Evolutionary conservation across 495 filamentous ascomycete species (phyloP), one percentile per base, ranked within the genome.

Genomic region (Penicillium taxi): DNA sequence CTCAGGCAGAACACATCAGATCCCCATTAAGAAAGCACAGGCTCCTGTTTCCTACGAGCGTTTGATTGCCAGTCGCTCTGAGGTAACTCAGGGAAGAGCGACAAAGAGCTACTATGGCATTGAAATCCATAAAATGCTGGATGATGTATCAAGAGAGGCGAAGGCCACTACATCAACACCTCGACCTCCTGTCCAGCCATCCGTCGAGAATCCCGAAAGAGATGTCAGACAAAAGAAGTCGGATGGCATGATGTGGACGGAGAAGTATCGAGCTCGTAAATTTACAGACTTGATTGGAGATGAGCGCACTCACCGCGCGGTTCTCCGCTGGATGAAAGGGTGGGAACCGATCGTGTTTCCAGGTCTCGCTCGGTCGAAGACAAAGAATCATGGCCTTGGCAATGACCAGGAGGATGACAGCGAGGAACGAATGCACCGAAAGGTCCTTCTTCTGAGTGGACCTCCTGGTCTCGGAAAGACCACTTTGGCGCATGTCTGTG

Each of bases 261-360:
- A 91, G 51, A 93, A 90, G 48, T 94, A 98, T 55, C 81, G 91
- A 13, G 90, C 91, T 21, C 79, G 77, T 36, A 87, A 81, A 46
- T 98, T 95, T 46, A 89, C 85, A 33, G 91, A 96, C 43, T 69
- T 98, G 0, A 80, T 93, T 39, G 93, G 93, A 5, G 91, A 98
- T 48, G 91, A 98, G 50, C 74, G 89, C 30, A 96, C 90, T 9
- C 90, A 96, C 61, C 78, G 91, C 32, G 77, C 82, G 35, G 91
- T 98, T 4, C 66, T 98, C 24, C 80, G 82, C 35, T 98, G 91
- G 91, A 64, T 98, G 22, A 96, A 96, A 58, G 72, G 66, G 6
- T 96, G 91, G 91, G 91, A 98, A 48, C 75, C 79, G 8, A 75
- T 94, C 39, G 91, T 98, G 2, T 96, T 94, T 53, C 87, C 89